Base-by-base conservation (phyloP, 2,329 filamentous ascomycete species). In the Hypoxylon sp. region DNA sequence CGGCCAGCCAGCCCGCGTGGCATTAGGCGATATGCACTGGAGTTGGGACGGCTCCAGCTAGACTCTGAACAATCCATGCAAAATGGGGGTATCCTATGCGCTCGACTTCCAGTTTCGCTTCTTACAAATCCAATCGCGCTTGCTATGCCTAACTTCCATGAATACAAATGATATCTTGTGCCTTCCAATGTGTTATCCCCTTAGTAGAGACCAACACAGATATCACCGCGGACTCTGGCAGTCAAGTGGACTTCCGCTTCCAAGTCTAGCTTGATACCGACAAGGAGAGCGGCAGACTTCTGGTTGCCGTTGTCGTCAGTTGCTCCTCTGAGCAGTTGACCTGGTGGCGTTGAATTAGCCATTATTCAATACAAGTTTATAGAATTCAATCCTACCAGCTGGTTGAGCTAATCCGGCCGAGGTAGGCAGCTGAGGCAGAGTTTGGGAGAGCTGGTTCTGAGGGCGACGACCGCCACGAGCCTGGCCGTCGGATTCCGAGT, bases 221-320 rank as follows among this genome's bases (percentile, higher is more conserved):
- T 88, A 74, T 89, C 87, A 81, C 87, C 87, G 48, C 85, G 81
- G 65, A 89, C 81, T 54, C 87, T 78, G 51, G 87, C 87, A 16
- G 86, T 89, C 68, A 89, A 77, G 74, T 89, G 86, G 45, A 89
- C 84, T 74, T 89, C 87, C 12, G 87, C 87, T 75, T 89, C 87
- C 19, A 89, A 77, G 73, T 89, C 87, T 34, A 89, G 80, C 80
- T 89, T 88, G 79, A 89, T 88, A 60, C 87, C 87, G 37, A 89
- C 81, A 71, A 88, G 81, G 45, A 89, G 80, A 1, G 85, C 86
- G 3, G 87, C 85, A 41, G 84, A 77, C 77, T 87, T 89, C 63
- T 85, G 79, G 71, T 86, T 84, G 64, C 87, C 86, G 57, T 88
- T 78, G 29, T 85, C 83, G 65, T 88, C 85, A 30, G 83, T 82